Conservation (phyloP, 352 stramenopile species). For the Phytophthora sp. region DNA sequence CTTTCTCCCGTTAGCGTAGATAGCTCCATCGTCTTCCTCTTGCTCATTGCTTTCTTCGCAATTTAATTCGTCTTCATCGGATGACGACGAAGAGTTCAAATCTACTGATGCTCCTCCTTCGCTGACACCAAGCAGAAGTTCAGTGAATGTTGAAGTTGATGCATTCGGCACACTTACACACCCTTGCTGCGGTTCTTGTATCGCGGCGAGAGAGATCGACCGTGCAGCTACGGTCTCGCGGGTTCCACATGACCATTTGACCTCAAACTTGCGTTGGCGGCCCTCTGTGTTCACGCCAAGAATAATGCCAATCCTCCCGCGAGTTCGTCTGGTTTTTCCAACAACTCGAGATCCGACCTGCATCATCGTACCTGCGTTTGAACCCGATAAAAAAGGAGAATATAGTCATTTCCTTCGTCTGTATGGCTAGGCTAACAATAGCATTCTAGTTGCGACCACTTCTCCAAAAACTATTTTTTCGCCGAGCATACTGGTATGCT, state of each 20-base stretch:
- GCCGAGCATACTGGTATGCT: conserved; percentile 1
- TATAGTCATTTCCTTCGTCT: conserved; percentile 4
- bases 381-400: conserved; percentile 5
- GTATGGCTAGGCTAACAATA: conserved; percentile 1
- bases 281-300: conserved; percentile 3
- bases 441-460: background rate
- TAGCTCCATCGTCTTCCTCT: background rate
- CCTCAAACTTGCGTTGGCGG: conserved; percentile 4
- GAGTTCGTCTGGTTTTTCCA: background rate
- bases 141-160: background rate
- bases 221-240: background rate
- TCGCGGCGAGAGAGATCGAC: background rate
- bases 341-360: conserved; percentile 2
- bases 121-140: background rate
- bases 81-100: background rate
- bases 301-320: background rate
- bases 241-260: conserved; percentile 4
- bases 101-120: background rate
- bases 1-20: background rate
- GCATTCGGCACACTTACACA: background rate
- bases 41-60: background rate
- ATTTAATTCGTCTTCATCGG: background rate
- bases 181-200: background rate
- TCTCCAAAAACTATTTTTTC: conserved; percentile 1
- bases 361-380: conserved; percentile 5